Evolutionary conservation across 2,329 filamentous ascomycete genomes (phyloP).

Genomic region (Apiospora pterosperma): DNA sequence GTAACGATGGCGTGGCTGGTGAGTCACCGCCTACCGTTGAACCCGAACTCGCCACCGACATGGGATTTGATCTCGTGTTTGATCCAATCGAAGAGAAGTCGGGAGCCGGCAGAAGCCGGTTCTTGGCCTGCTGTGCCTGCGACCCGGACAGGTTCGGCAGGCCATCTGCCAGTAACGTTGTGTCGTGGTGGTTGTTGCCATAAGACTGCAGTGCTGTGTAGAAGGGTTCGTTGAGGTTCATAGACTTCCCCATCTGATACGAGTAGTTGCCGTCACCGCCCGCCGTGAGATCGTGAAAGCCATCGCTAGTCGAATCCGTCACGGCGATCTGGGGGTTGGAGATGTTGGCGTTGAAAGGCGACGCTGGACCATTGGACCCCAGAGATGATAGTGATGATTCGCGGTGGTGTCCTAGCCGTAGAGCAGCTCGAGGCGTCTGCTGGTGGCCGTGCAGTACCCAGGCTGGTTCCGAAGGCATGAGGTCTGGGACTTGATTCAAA

Average conservation of each 20-base stretch:
- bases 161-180: conserved; percentile 29
- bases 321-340: conserved; percentile 58
- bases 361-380: conserved; percentile 57
- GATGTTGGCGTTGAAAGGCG: conserved; percentile 52
- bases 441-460: conserved; percentile 24
- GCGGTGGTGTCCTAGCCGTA: conserved; percentile 48
- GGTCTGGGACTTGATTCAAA: conserved; percentile 23
- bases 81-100: conserved; percentile 37
- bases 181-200: conserved; percentile 33
- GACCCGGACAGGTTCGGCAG: conserved; percentile 25
- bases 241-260: conserved; percentile 45
- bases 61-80: conserved; percentile 43
- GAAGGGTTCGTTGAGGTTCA: conserved; percentile 29
- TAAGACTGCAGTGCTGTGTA: conserved; percentile 33
- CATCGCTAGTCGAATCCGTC: conserved; percentile 45
- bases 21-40: conserved; percentile 54
- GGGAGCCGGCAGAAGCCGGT: conserved; percentile 41
- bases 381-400: conserved; percentile 60
- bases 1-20: conserved; percentile 52
- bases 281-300: conserved; percentile 39
- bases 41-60: conserved; percentile 49
- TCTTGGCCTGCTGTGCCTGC: conserved; percentile 36
- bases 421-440: conserved; percentile 21
- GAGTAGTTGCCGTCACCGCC: conserved; percentile 36
- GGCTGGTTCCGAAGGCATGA: conserved; percentile 27